Conservation (phyloP, 164 flowering plant genomes). For the Macadamia integrifolia region DNA sequence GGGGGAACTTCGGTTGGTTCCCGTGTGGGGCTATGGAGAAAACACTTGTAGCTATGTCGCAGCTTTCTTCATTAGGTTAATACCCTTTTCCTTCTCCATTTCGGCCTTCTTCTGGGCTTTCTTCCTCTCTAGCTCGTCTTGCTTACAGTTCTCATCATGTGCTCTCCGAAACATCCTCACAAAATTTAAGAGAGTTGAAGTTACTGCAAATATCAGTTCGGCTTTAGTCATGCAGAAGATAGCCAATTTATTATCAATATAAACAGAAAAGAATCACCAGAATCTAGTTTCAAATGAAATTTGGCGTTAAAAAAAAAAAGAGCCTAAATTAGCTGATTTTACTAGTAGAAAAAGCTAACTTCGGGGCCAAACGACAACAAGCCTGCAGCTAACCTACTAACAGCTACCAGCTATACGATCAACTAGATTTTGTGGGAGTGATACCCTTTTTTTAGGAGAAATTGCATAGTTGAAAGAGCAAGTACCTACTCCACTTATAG, state of each 20-base stretch:
- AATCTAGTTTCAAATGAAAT: too few relatives aligned
- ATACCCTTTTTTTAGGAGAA: too few relatives aligned
- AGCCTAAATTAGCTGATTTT: too few relatives aligned
- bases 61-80: constrained; percentile 38
- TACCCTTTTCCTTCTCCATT: constrained; percentile 70
- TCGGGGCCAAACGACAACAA: too few relatives aligned
- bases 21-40: background rate
- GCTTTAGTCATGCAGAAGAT: constrained; percentile 1
- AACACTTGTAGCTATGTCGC: constrained; percentile 24
- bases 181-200: constrained; percentile 72
- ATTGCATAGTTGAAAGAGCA: too few relatives aligned
- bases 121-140: constrained; percentile 87
- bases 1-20: constrained; percentile 11
- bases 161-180: constrained; percentile 79
- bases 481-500: too few relatives aligned
- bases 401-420: too few relatives aligned
- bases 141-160: constrained; percentile 83
- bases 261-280: background rate
- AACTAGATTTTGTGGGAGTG: too few relatives aligned
- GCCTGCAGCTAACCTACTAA: too few relatives aligned
- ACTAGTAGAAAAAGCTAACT: too few relatives aligned
- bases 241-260: background rate
- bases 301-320: too few relatives aligned
- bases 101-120: constrained; percentile 91
- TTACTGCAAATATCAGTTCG: constrained; percentile 50